Conservation (phyloP, 345 rosid genomes). For the Limnanthes douglasii region DNA sequence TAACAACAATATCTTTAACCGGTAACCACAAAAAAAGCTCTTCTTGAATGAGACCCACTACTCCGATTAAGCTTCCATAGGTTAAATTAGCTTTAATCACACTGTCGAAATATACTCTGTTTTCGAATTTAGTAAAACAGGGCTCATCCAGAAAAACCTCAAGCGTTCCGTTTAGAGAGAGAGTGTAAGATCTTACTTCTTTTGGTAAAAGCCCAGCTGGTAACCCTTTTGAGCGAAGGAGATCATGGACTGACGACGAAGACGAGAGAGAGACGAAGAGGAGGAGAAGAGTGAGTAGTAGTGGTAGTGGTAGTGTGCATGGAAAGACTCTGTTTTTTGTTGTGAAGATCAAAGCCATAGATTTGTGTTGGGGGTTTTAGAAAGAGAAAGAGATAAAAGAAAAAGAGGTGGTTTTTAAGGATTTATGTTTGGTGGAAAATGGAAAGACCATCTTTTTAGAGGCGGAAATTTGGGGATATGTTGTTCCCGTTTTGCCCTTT, state of each 20-base stretch:
- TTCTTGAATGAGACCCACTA: slow-evolving; percentile 59
- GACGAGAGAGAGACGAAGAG: background rate
- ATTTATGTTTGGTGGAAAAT: no score
- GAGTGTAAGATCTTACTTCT: slow-evolving; percentile 53
- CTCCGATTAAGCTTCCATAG: slow-evolving; percentile 57
- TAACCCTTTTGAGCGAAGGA: slow-evolving; percentile 61
- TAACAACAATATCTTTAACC: slow-evolving; percentile 64
- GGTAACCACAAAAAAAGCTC: slow-evolving; percentile 89
- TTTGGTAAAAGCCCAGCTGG: slow-evolving; percentile 76
- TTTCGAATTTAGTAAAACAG: slow-evolving; percentile 57
- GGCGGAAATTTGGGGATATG: no score
- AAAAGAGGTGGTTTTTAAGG: no score
- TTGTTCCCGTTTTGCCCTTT: no score
- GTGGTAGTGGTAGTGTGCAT: no score
- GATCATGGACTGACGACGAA: slow-evolving; percentile 43
- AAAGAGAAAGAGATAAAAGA: no score
- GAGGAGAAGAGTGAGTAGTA: no score
- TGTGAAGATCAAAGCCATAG: no score
- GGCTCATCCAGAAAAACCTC: slow-evolving; percentile 73
- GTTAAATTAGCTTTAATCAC: slow-evolving; percentile 73
- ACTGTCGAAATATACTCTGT: slow-evolving; percentile 44
- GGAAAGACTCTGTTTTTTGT: no score
- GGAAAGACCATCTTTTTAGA: no score
- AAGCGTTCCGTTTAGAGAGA: slow-evolving; percentile 43
- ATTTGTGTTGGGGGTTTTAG: no score